phyloP scores from a whole-genome alignment of 129 eudicot species.

The Mikania micrantha region DNA sequence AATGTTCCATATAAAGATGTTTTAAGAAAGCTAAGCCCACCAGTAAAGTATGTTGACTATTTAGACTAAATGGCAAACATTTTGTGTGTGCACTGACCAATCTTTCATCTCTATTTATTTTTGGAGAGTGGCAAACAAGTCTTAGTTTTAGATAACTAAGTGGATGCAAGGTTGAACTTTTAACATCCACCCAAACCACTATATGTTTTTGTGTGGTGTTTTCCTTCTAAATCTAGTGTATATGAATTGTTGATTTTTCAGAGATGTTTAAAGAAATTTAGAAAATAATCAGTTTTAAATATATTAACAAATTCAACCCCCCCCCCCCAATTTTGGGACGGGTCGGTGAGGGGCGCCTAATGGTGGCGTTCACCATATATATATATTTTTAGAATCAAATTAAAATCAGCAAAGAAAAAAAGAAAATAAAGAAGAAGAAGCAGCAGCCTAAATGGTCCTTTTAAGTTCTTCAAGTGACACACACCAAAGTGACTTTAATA shows the following conservation, averaged over 20 bases:
- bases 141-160: not conserved
- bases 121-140: not conserved
- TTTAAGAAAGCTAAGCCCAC: not conserved
- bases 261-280: not conserved
- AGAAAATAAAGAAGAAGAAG: not conserved
- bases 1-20: not conserved
- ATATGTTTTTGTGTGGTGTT: not conserved
- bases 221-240: not conserved
- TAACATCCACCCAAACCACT: not conserved
- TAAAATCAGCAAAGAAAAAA: not conserved
- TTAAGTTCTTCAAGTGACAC: not conserved
- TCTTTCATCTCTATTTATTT: not conserved
- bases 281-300: not conserved
- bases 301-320: not conserved
- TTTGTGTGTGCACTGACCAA: not conserved
- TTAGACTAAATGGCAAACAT: not conserved
- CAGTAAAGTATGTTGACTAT: too few species aligned
- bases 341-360: too few species aligned
- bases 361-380: too few species aligned
- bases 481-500: not conserved
- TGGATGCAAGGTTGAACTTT: not conserved
- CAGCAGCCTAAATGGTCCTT: not conserved
- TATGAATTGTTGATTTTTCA: too few species aligned
- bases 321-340: too few species aligned
- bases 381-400: too few species aligned